These are phyloP conservation scores for Coemansia sp. DNA, from an alignment of 192 early-diverging fungal species.

Conservation along the genomic window DNA sequence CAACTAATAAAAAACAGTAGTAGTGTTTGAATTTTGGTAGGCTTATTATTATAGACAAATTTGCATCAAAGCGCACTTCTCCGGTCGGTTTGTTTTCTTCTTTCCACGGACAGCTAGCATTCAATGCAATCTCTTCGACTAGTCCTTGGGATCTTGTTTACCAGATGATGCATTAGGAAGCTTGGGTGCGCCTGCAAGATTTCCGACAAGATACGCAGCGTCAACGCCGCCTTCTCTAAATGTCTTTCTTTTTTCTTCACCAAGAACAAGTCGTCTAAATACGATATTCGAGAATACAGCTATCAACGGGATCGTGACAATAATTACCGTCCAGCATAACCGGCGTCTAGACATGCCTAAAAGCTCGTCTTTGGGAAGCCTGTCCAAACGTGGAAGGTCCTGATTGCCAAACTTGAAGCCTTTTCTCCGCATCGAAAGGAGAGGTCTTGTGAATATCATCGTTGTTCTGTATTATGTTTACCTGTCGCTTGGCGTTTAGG, in stretches of 20 bases:
- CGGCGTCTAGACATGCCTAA: slow-evolving; percentile 44
- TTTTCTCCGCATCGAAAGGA: slow-evolving; percentile 20
- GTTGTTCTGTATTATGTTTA: not conserved
- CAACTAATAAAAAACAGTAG: not conserved
- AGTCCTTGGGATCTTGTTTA: not conserved
- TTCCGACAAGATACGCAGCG: slow-evolving; percentile 35
- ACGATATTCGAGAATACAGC: slow-evolving; percentile 41
- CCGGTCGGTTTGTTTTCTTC: too few species aligned
- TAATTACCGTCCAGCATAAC: slow-evolving; percentile 53
- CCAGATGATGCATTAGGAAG: not conserved
- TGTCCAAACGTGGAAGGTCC: slow-evolving; percentile 36
- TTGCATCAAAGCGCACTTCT: too few species aligned
- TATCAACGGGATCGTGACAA: slow-evolving; percentile 48
- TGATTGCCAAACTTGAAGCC: slow-evolving; percentile 36
- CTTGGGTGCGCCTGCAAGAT: slow-evolving; percentile 30
- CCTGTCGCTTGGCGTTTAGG: too few species aligned
- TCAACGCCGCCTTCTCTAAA: slow-evolving; percentile 45
- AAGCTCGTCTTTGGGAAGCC: slow-evolving; percentile 35
- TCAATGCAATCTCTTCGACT: not conserved
- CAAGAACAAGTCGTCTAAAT: slow-evolving; percentile 50
- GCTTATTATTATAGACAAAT: too few species aligned
- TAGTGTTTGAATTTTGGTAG: not conserved
- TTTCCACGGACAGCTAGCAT: not conserved
- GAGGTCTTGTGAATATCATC: slow-evolving; percentile 34
- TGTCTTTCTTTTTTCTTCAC: slow-evolving; percentile 38